phyloP scores from a whole-genome alignment of 2,329 filamentous ascomycete genomes.

The Fusarium nisikadoi region DNA sequence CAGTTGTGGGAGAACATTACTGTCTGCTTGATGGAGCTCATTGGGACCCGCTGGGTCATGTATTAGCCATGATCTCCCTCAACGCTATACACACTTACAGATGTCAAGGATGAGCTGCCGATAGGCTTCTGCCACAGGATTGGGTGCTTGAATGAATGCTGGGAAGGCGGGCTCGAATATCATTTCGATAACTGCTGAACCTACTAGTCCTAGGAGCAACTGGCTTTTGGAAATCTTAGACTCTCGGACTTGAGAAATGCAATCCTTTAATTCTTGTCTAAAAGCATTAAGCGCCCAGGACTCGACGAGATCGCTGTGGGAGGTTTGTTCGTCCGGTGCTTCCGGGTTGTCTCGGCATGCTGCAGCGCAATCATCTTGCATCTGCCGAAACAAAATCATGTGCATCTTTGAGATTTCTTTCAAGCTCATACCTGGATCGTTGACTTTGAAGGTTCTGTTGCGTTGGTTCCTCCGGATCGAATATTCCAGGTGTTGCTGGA shows the following conservation, averaged over 20 bases:
- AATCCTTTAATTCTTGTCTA: not conserved
- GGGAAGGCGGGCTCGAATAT: not conserved
- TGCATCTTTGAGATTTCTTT: not conserved
- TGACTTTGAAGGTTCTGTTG: fast-evolving
- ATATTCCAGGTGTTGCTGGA: not conserved
- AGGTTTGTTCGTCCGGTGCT: fast-evolving
- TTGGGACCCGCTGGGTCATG: not conserved
- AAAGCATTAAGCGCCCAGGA: not conserved
- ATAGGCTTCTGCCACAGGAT: fast-evolving
- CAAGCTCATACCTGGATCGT: not conserved
- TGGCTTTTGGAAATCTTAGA: fast-evolving
- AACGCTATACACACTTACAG: not conserved
- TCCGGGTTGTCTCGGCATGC: not conserved
- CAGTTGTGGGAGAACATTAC: not conserved
- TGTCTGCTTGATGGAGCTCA: not conserved
- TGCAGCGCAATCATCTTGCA: too few relatives aligned
- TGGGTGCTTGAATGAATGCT: fast-evolving
- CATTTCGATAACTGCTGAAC: not conserved
- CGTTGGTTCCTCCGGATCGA: fast-evolving
- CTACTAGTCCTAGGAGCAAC: not conserved
- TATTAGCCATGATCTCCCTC: not conserved
- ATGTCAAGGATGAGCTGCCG: not conserved
- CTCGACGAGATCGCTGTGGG: not conserved
- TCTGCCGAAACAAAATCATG: too few relatives aligned
- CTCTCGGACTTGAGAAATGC: not conserved